Evolutionary conservation across 2,329 filamentous ascomycete species (phyloP).

Genomic region (Xylariaceae sp.): DNA sequence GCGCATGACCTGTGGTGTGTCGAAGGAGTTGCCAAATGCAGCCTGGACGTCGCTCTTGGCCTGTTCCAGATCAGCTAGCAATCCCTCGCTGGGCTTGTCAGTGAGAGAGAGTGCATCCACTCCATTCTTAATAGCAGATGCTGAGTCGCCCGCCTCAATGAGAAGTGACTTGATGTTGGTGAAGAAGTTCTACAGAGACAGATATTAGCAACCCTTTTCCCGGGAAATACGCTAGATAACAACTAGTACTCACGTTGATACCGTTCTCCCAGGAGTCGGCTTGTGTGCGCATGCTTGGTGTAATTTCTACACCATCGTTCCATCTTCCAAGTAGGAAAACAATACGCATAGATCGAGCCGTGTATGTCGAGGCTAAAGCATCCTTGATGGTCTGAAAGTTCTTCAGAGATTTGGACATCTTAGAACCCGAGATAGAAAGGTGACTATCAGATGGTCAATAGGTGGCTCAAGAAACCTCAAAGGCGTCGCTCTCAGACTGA

Average conservation of each 20-base stretch:
- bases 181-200: conserved; percentile 49
- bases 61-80: conserved; percentile 43
- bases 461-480: background rate
- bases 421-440: conserved; percentile 78
- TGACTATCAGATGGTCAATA: conserved; percentile 41
- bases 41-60: conserved; percentile 50
- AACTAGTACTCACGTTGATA: conserved; percentile 50
- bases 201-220: conserved; percentile 36
- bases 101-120: conserved; percentile 38
- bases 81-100: conserved; percentile 30
- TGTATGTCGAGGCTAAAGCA: conserved; percentile 66
- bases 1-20: conserved; percentile 75
- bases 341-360: conserved; percentile 71
- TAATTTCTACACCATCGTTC: conserved; percentile 90
- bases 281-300: conserved; percentile 69
- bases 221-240: background rate
- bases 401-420: conserved; percentile 95
- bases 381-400: conserved; percentile 93
- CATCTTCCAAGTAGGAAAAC: conserved; percentile 84
- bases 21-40: conserved; percentile 77
- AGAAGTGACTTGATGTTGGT: conserved; percentile 51
- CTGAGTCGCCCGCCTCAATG: conserved; percentile 38
- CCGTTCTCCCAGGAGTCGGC: conserved; percentile 76
- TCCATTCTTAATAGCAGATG: conserved; percentile 21
- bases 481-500: background rate